Base-by-base conservation (phyloP, 805 yeast genomes). In the Barnettozyma sucrosica region DNA sequence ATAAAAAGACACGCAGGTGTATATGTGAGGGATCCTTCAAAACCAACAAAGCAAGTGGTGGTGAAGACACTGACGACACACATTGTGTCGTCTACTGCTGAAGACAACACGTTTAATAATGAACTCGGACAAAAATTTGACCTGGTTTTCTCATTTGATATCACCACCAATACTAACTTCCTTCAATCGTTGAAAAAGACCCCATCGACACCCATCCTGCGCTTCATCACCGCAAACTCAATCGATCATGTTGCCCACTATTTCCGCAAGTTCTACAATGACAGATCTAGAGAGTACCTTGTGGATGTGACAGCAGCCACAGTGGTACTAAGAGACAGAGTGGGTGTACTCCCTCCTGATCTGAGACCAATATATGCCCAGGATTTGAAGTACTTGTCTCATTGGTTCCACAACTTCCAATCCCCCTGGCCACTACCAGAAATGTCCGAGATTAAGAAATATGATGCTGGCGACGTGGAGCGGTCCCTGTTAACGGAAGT, bases 261-360 rank as follows among this genome's bases (percentile, higher is more conserved):
- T 56, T 76, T 80, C 69, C 68, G 66, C 55, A 64, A 55, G 51
- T 55, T 28, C 14, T 59, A 43, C 52, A 62, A 52, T 55, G 10
- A 55, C 51, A 49, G 66, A 54, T 36, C 69, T 30, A 61, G 68
- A 28, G 70, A 72, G 21, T 77, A 78, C 54, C 68, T 89, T 39
- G 83, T 79, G 52, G 81, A 80, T 41, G 80, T 85, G 9, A 80
- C 90, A 1, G 87, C 96, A 1, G 89, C 95, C 1, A 75, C 85
- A 18, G 96, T 89, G 4, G 87, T 89, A 26, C 65, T 89, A 44
- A 69, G 96, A 56, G 95, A 85, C 53, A 74, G 82, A 50, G 89
- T 85, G 13, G 98, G 98, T 7, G 76, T 77, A 42, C 63, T 92
- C 39, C 93, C 96, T 2, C 83, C 89, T 0, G 93, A 83, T 57